These are phyloP conservation scores for Solidago caesia DNA, from an alignment of 129 eudicot species.

Conservation along the genomic window DNA sequence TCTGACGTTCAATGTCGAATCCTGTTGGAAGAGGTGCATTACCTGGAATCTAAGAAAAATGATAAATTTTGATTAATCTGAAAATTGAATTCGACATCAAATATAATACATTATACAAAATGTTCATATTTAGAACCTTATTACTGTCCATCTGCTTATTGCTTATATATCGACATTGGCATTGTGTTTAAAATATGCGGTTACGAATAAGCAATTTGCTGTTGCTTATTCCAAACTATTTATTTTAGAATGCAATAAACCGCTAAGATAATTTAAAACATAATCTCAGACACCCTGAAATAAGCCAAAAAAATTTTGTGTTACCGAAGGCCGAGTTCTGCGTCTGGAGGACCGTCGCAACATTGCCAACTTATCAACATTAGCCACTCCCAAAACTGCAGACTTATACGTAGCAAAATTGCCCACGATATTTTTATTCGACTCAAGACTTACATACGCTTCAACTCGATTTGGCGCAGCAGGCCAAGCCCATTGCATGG, in stretches of 20 bases:
- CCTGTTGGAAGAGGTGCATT: slow-evolving; percentile 63
- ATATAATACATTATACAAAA: background rate
- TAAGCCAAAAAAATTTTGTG: background rate
- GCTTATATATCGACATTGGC: no score
- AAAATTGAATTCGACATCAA: background rate
- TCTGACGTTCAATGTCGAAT: slow-evolving; percentile 61
- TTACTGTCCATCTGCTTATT: no score
- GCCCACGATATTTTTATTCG: slow-evolving; percentile 57
- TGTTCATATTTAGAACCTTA: no score
- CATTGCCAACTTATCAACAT: slow-evolving; percentile 39
- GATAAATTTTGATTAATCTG: background rate
- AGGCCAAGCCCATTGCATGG: slow-evolving; percentile 58
- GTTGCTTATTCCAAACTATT: no score
- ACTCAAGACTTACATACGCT: slow-evolving; percentile 64
- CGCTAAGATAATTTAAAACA: background rate
- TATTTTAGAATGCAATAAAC: background rate
- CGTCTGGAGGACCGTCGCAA: slow-evolving; percentile 57
- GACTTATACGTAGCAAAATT: slow-evolving; percentile 76
- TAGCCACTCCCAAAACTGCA: slow-evolving; percentile 81
- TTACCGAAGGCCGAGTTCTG: slow-evolving; percentile 59
- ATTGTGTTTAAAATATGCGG: no score
- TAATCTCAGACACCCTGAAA: background rate
- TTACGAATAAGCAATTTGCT: no score
- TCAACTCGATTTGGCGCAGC: slow-evolving; percentile 55
- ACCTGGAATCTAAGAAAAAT: slow-evolving; percentile 68